Base-by-base conservation (phyloP, 306 rosid genomes). In the Dalbergia oliveri region DNA sequence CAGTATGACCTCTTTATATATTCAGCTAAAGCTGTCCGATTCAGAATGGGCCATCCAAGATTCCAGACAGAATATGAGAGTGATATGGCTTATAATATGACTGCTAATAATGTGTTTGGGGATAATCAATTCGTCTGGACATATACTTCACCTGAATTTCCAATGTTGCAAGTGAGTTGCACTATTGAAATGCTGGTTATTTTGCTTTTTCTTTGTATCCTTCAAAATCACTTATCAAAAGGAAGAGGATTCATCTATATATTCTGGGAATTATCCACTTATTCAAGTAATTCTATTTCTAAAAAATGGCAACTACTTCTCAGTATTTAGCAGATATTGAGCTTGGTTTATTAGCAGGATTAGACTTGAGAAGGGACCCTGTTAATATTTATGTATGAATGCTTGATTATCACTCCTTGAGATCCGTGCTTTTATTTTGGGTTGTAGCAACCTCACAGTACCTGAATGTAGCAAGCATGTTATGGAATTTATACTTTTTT, bases 131-230 rank as follows among this genome's bases (percentile, higher is more conserved):
- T 81, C 66, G 69, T 75, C 15, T 89, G 94, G 92, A 87, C 89
- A 12, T 89, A 88, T 66, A 81, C 81, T 58, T 91, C 97, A 53
- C 97, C 94, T 51, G 89, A 80, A 82, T 91, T 86, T 83, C 94
- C 90, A 73, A 85, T 91, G 90, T 81, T 73, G 21, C 92, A 85
- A 83, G 94, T 91, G 79, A 66, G 85, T 88, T 78, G 26, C 67
- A 21, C 35, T 37, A n/a, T 18, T 56, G 41, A 15, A 59, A 54
- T 50, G 62, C 49, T 49, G 41, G 61, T 65, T 7, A 5, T 34
- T 68, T 65, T 80, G 65, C 80, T 54, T 67, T 50, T 57, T 19
- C 44, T 45, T 74, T 49, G 2, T 39, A 50, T 58, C 34, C 37
- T 21, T 66, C 41, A 37, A 54, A 62, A 62, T 49, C 35, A 13